Evolutionary conservation across 768 basidiomycete species (phyloP).

Genomic region (Rossbeevera mucosa): DNA sequence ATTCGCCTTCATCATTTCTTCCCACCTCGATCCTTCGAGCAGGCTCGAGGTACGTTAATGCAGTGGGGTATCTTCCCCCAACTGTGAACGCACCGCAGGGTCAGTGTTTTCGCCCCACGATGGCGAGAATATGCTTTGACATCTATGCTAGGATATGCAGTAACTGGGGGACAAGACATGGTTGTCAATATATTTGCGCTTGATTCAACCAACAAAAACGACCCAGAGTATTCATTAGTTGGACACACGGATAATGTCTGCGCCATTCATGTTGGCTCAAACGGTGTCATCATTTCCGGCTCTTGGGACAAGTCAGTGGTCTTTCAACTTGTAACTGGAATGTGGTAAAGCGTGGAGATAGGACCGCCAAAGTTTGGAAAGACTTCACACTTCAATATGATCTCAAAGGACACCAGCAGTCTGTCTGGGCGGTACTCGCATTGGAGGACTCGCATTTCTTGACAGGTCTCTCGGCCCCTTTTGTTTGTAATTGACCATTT

Average conservation of each 20-base stretch:
- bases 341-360: slow-evolving; percentile 30
- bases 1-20: slow-evolving; percentile 47
- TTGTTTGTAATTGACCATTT: not conserved
- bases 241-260: slow-evolving; percentile 93
- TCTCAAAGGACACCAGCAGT: slow-evolving; percentile 81
- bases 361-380: slow-evolving; percentile 94
- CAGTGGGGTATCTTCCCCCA: slow-evolving; percentile 75
- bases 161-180: slow-evolving; percentile 86
- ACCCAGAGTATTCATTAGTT: slow-evolving; percentile 77
- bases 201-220: slow-evolving; percentile 47
- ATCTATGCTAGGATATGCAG: slow-evolving; percentile 60
- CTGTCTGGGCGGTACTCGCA: slow-evolving; percentile 90
- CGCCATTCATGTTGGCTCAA: slow-evolving; percentile 63
- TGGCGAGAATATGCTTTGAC: slow-evolving; percentile 3
- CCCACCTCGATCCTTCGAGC: slow-evolving; percentile 53
- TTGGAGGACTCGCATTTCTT: slow-evolving; percentile 72
- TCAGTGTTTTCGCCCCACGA: slow-evolving; percentile 28
- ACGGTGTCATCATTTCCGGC: slow-evolving; percentile 82
- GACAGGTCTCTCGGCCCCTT: slow-evolving; percentile 59
- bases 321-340: not conserved
- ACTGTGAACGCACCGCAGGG: slow-evolving; percentile 66
- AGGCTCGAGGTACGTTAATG: slow-evolving; percentile 74
- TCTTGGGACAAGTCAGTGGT: slow-evolving; percentile 89
- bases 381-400: slow-evolving; percentile 67
- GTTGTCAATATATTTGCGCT: slow-evolving; percentile 81